phyloP scores from a whole-genome alignment of 2,329 filamentous ascomycete species.

The Corniculantispora saksenae region DNA sequence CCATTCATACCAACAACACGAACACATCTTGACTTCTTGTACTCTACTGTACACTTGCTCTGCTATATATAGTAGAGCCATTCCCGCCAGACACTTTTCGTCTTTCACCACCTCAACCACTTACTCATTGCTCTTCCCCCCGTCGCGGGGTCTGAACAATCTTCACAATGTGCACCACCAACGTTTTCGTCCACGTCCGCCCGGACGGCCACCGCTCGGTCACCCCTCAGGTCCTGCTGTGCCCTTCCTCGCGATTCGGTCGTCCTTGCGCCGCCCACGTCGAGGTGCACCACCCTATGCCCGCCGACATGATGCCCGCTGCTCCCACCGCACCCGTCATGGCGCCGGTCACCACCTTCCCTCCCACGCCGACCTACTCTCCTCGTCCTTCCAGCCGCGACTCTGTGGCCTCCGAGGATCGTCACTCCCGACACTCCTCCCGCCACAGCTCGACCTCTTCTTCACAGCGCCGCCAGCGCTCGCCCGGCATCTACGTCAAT shows the following conservation, averaged over 20 bases:
- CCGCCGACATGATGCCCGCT: slow-evolving; percentile 16
- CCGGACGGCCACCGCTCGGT: slow-evolving; percentile 44
- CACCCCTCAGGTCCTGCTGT: slow-evolving; percentile 38
- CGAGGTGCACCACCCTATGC: slow-evolving; percentile 41
- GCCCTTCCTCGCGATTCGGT: slow-evolving; percentile 41
- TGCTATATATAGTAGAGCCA: slow-evolving; percentile 7
- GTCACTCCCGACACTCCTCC: slow-evolving; percentile 9
- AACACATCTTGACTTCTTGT: background rate
- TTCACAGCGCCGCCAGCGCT: slow-evolving; percentile 31
- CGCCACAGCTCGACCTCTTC: slow-evolving; percentile 33
- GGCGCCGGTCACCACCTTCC: slow-evolving; percentile 32
- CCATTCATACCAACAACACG: background rate
- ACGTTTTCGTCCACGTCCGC: slow-evolving; percentile 49
- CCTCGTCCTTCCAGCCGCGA: slow-evolving; percentile 34
- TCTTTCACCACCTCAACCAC: background rate
- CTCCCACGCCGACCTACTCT: slow-evolving; percentile 42
- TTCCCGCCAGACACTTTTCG: background rate
- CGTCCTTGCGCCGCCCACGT: slow-evolving; percentile 44
- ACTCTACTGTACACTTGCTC: background rate
- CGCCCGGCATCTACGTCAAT: slow-evolving; percentile 40
- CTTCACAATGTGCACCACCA: slow-evolving; percentile 52
- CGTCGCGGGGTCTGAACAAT: slow-evolving; percentile 19
- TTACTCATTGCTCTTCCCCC: background rate
- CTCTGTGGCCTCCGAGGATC: slow-evolving; percentile 34
- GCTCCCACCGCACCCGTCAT: slow-evolving; percentile 26